Base-by-base conservation (phyloP, 345 rosid genomes). In the Physaria fendleri region DNA sequence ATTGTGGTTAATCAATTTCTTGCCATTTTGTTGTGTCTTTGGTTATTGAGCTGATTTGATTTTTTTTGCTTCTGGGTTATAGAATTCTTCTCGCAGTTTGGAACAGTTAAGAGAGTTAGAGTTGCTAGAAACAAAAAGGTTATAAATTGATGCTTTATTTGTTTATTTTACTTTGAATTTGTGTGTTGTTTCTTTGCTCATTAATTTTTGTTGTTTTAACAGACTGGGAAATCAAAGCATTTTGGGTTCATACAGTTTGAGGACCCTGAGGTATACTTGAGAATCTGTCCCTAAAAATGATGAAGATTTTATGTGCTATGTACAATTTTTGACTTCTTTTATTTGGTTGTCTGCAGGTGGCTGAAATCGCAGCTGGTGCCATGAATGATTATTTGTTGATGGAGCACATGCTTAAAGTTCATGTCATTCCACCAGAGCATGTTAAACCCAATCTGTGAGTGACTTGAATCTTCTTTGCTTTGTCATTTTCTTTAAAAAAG, bases 171-270 rank as follows among this genome's bases (percentile, higher is more conserved):
- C 22, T 38, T 37, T 53, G 9, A 18, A 17, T 5, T 16, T 60
- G 10, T 34, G 45, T 24, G 16, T 4, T 67, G 10, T 6, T 50
- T 42, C 53, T 42, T 27, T 22, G 30, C 44, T 47, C 14, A 44
- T 28, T 15, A 5, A 2, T 15, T 6, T 56, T 24, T 30, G 41
- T 68, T n/a, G 2, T 64, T 14, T 65, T 71, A n/a, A 13, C 82
- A 93, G 97, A 89, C 96, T 34, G 99, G 99, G 58, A 87, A 79
- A 55, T 89, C 97, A 0, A 93, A 81, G 79, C 99, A 93, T 76
- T 93, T 75, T 75, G 96, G 97, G 32, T 93, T 93, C 79, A 78
- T 89, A 3, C 77, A 93, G 62, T 87, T 93, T 39, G 85, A 83
- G 46, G 81, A 81, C 61, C 73, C 96, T 40, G 94, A 93, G 92